Evolutionary conservation across 164 flowering plant species (phyloP).

Genomic region (Nelumbo lutea): DNA sequence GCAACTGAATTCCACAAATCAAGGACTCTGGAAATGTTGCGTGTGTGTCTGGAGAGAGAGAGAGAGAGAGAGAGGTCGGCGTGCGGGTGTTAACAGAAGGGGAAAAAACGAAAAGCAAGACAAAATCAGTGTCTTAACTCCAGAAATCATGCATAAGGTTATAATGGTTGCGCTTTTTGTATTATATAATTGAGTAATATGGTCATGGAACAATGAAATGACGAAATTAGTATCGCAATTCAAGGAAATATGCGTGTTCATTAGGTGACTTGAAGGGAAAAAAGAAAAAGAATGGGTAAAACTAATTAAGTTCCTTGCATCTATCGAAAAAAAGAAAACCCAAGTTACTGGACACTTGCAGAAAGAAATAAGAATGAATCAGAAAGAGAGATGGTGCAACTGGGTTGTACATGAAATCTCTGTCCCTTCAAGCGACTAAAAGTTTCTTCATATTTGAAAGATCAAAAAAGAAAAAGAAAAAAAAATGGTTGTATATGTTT

Average conservation of each 20-base stretch:
- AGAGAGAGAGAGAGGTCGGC: neutral
- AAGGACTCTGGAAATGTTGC: neutral
- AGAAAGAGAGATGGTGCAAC: neutral
- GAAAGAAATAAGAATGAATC: neutral
- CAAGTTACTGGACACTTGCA: neutral
- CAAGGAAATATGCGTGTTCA: constrained; percentile 2
- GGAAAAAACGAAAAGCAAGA: neutral
- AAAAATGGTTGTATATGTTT: too few relatives aligned
- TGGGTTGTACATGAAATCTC: constrained; percentile 5
- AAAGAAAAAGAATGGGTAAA: neutral
- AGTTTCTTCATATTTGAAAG: too few relatives aligned
- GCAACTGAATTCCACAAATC: constrained; percentile 23
- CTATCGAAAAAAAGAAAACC: neutral
- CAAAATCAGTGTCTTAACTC: constrained; percentile 3
- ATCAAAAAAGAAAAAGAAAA: neutral
- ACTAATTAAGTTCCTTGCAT: constrained; percentile 1
- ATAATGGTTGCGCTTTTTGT: neutral
- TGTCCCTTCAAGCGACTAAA: neutral
- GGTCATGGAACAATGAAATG: constrained; percentile 7
- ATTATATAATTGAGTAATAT: neutral
- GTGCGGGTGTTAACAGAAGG: neutral
- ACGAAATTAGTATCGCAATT: constrained; percentile 9
- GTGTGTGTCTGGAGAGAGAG: neutral
- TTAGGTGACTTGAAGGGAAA: too few relatives aligned
- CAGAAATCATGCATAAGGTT: constrained; percentile 8